Conservation (phyloP, 2,329 filamentous ascomycete genomes). For the Fusarium acutatum region DNA sequence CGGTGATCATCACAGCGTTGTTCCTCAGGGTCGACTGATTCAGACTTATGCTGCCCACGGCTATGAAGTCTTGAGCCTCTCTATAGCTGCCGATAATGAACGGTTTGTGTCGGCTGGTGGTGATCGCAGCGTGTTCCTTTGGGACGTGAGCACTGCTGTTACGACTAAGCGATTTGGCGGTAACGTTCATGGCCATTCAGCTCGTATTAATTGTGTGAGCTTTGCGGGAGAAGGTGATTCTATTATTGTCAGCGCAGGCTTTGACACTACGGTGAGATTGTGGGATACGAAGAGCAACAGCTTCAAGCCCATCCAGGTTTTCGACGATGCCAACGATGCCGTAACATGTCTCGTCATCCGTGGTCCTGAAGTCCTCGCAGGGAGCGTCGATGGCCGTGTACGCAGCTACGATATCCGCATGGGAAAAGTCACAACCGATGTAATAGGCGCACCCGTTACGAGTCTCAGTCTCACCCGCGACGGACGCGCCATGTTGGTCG, state of each 20-base stretch:
- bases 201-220: constrained; percentile 78
- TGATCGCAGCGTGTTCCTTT: constrained; percentile 89
- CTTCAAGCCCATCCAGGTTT: constrained; percentile 74
- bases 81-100: constrained; percentile 79
- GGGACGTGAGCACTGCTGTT: constrained; percentile 86
- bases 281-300: constrained; percentile 72
- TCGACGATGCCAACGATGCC: constrained; percentile 77
- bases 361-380: constrained; percentile 70
- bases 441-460: constrained; percentile 76
- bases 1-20: constrained; percentile 38
- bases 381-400: constrained; percentile 85
- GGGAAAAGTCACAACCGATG: constrained; percentile 75
- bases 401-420: constrained; percentile 84
- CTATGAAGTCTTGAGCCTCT: constrained; percentile 87
- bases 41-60: constrained; percentile 91
- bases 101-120: constrained; percentile 88
- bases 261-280: constrained; percentile 78
- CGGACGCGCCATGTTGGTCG: constrained; percentile 77
- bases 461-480: constrained; percentile 76
- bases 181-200: constrained; percentile 69
- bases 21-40: constrained; percentile 70
- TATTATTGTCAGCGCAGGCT: constrained; percentile 76
- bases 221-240: constrained; percentile 81
- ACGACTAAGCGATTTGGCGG: constrained; percentile 79
- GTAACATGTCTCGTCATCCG: constrained; percentile 61